These are phyloP conservation scores for Xanthoparmelia taractica DNA, from an alignment of 495 filamentous ascomycete genomes.

Conservation along the genomic window DNA sequence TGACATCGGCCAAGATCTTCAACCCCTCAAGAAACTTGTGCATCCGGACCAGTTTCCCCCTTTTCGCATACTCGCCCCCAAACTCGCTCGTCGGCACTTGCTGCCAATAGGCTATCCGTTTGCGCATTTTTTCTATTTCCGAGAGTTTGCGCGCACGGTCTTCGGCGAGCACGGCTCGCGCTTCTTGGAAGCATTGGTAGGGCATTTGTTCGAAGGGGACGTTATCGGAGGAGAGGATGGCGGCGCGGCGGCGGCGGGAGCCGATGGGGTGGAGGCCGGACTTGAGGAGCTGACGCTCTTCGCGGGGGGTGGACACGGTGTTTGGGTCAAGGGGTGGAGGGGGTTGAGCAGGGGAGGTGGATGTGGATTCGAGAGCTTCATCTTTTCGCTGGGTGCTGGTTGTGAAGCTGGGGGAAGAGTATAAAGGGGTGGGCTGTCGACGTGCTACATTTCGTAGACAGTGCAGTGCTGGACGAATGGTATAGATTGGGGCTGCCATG, in stretches of 20 bases:
- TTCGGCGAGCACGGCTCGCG: slow-evolving; percentile 67
- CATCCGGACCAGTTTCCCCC: slow-evolving; percentile 62
- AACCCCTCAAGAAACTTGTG: slow-evolving; percentile 64
- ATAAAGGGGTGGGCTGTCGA: neutral
- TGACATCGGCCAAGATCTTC: slow-evolving; percentile 88
- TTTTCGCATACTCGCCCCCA: slow-evolving; percentile 53
- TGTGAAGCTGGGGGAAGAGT: slow-evolving; percentile 3
- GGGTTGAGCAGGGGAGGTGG: slow-evolving; percentile 7
- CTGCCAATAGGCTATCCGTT: slow-evolving; percentile 53
- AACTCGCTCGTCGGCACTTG: slow-evolving; percentile 49
- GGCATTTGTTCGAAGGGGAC: slow-evolving; percentile 89
- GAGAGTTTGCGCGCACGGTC: slow-evolving; percentile 77
- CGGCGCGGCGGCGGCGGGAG: slow-evolving; percentile 75
- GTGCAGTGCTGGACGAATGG: slow-evolving; percentile 13
- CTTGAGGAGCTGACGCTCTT: slow-evolving; percentile 53
- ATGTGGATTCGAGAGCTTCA: slow-evolving; percentile 20
- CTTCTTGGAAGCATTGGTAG: slow-evolving; percentile 96
- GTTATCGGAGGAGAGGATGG: slow-evolving; percentile 56
- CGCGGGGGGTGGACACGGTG: slow-evolving; percentile 44
- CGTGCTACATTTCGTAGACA: neutral
- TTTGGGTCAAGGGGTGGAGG: slow-evolving; percentile 34
- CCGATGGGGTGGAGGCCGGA: slow-evolving; percentile 58
- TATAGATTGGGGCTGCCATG: slow-evolving; percentile 9
- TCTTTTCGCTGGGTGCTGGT: slow-evolving; percentile 3
- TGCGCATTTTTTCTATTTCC: slow-evolving; percentile 51